Conservation (phyloP, 495 filamentous ascomycete species). For the Elaphomyces granulatus region DNA sequence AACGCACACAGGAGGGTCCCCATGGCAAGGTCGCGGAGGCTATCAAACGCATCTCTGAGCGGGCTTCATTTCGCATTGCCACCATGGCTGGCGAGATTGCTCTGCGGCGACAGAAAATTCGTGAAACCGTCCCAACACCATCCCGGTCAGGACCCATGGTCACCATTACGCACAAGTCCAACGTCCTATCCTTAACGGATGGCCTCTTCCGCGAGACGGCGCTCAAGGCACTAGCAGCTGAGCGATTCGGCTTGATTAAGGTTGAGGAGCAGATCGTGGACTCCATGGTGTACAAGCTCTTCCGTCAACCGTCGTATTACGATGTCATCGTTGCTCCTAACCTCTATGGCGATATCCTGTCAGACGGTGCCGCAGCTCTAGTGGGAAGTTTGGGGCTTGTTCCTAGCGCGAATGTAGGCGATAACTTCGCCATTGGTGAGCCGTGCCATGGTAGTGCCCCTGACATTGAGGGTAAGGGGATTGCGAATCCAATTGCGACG, state of each 20-base stretch:
- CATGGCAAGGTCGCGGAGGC: slow-evolving; percentile 83
- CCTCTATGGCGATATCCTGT: slow-evolving; percentile 93
- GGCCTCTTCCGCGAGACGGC: slow-evolving; percentile 83
- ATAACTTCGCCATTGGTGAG: slow-evolving; percentile 91
- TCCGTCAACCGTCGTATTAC: slow-evolving; percentile 85
- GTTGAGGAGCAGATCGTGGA: slow-evolving; percentile 99
- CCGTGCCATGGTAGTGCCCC: slow-evolving; percentile 94
- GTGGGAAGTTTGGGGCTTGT: slow-evolving; percentile 91
- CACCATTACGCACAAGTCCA: slow-evolving; percentile 97
- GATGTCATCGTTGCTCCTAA: slow-evolving; percentile 98
- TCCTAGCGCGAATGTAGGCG: slow-evolving; percentile 91
- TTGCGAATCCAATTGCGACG: slow-evolving; percentile 95
- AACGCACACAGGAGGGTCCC: slow-evolving; percentile 58
- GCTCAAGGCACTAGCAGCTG: slow-evolving; percentile 48
- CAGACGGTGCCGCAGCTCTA: slow-evolving; percentile 87
- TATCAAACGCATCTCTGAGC: slow-evolving; percentile 89
- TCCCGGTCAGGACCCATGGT: slow-evolving; percentile 51
- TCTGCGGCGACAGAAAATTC: slow-evolving; percentile 66
- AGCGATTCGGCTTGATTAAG: slow-evolving; percentile 44
- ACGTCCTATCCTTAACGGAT: slow-evolving; percentile 92
- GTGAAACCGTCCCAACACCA: slow-evolving; percentile 32
- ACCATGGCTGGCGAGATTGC: slow-evolving; percentile 92
- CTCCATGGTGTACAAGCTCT: slow-evolving; percentile 98
- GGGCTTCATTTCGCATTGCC: slow-evolving; percentile 68
- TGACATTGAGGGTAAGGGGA: slow-evolving; percentile 82